phyloP scores from a whole-genome alignment of 2,329 filamentous ascomycete species.

The Botrytis fragariae region DNA sequence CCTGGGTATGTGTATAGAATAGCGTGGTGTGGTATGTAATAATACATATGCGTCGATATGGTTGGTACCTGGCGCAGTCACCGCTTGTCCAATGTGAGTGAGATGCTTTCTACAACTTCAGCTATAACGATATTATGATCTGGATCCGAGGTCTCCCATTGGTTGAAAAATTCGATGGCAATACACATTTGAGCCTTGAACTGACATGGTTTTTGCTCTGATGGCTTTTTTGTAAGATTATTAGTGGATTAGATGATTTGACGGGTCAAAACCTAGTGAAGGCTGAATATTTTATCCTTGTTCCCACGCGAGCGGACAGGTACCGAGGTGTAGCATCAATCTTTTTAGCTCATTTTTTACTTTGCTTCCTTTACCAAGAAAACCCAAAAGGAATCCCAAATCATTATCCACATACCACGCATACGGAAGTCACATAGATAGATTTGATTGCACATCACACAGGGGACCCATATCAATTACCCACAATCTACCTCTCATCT shows the following conservation, averaged over 20 bases:
- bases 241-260: conserved; percentile 6
- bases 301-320: conserved; percentile 12
- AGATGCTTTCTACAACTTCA: conserved; percentile 17
- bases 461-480: conserved; percentile 7
- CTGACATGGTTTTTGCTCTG: neutral
- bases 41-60: neutral
- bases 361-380: neutral
- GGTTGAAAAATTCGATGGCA: neutral
- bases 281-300: conserved; percentile 11
- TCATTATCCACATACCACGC: conserved; percentile 2
- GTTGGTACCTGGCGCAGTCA: conserved; percentile 16
- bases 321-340: conserved; percentile 11
- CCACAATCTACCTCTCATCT: conserved; percentile 12
- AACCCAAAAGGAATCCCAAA: conserved; percentile 1
- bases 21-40: neutral
- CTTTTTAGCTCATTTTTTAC: neutral
- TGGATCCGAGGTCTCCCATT: neutral
- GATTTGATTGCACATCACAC: conserved; percentile 12
- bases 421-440: neutral
- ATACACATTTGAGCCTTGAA: conserved; percentile 11
- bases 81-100: conserved; percentile 19
- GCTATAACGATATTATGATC: conserved; percentile 9
- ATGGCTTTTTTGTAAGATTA: conserved; percentile 4
- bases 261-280: conserved; percentile 4
- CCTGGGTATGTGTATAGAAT: neutral